Evolutionary conservation across 2,329 filamentous ascomycete species (phyloP), one percentile per base, ranked within the genome.

Genomic region (Biscogniauxia sp.): DNA sequence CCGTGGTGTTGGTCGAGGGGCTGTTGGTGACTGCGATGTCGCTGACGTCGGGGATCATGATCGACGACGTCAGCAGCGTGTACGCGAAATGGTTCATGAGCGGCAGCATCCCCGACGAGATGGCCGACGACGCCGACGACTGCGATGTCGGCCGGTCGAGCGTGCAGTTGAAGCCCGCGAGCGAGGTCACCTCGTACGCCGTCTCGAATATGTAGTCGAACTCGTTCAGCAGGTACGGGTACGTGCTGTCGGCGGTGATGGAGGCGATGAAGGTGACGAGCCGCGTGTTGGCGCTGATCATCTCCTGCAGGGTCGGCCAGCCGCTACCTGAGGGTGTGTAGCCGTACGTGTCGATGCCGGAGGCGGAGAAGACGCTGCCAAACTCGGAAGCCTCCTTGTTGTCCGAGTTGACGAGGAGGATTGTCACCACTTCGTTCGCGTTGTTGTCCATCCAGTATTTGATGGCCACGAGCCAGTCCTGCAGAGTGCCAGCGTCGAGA

Each of bases 11-110:
- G 2, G 83, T 86, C 11, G 76, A 79, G 8, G 87, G 78, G 41
- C 82, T 86, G 73, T 94, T 94, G 50, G 90, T 92, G 9, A 79
- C 83, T 8, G 77, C 76, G 64, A 90, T 83, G 67, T 83, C 79
- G 64, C 77, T 80, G n/a, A 82, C 78, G 66, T 89, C 84, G 1
- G 89, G 89, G 50, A 86, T 78, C 64, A 84, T 76, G 68, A 91
- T 84, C 61, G 79, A 80, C 3, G 81, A 74, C n/a, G 78, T 72
- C 20, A 86, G 71, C 5, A 72, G 75, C 60, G 81, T 77, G 78
- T 93, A 88, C 57, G 89, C 82, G 79, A 95, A 94, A 77, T 95
- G 91, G 79, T 95, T 95, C 78, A 91, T 82, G 9, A 95, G 79
- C 25, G 90, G 86, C 73, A 95, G 82, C 68, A 86, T 82, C 66